Conservation (phyloP, 441 rosid genomes). For the Biscutella auriculata region DNA sequence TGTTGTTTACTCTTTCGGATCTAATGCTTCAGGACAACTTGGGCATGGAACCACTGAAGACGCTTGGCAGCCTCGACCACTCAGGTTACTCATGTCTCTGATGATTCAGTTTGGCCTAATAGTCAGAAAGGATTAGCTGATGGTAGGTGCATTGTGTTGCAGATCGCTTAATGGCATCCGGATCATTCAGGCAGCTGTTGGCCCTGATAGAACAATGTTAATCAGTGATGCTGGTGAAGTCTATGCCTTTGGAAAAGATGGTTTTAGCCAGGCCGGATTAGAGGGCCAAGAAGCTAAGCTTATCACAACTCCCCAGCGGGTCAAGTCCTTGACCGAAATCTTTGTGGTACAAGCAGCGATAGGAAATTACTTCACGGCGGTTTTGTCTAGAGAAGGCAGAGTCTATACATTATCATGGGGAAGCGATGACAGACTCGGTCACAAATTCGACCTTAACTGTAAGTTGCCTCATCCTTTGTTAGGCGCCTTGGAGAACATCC, state of each 20-base stretch:
- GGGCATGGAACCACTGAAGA: conserved; percentile 79
- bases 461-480: conserved; percentile 69
- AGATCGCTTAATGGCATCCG: conserved; percentile 92
- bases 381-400: conserved; percentile 85
- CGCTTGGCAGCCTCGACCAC: conserved; percentile 49
- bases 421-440: conserved; percentile 61
- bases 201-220: conserved; percentile 92
- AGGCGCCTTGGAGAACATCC: conserved; percentile 76
- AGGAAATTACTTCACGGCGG: conserved; percentile 87
- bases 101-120: too few relatives aligned
- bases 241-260: conserved; percentile 67
- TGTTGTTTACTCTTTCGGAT: conserved; percentile 68
- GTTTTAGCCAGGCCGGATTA: too few relatives aligned
- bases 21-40: conserved; percentile 77
- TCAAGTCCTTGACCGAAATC: conserved; percentile 63
- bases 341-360: conserved; percentile 93
- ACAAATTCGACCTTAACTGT: too few relatives aligned
- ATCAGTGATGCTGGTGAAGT: conserved; percentile 77
- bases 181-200: conserved; percentile 90
- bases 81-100: conserved; percentile 47
- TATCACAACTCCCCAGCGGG: conserved; percentile 57
- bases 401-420: conserved; percentile 99
- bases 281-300: conserved; percentile 42
- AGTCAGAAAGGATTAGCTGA: too few relatives aligned
- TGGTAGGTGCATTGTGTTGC: too few relatives aligned